Base-by-base conservation (phyloP, 1,139 yeast genomes). In the Yarrowia galli region DNA sequence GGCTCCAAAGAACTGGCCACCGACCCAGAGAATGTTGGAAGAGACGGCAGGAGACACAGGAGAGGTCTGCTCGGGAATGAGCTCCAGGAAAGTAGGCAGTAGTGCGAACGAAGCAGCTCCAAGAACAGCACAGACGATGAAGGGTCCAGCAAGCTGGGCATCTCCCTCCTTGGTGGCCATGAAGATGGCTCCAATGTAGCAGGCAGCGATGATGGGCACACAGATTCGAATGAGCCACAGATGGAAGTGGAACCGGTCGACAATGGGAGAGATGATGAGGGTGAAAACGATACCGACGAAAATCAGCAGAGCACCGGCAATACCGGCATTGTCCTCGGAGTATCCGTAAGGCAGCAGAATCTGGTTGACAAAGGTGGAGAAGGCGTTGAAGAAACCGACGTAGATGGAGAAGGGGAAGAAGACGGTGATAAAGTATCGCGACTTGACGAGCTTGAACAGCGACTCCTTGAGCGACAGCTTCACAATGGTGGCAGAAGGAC, bases 381-480 rank as follows among this genome's bases (percentile, higher is more conserved):
- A 77, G 18, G 80, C 75, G 68, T 78, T 78, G 73, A 78, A 78
- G 66, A 76, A 74, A n/a, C 79, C 80, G 36, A 78, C 80, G 64
- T 75, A 77, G 65, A 76, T 70, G 23, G 79, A 71, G 66, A 78
- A 78, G 73, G 76, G 71, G 67, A 69, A 28, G 38, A 75, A 70
- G 18, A 75, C 70, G 32, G 73, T 71, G 54, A 74, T 43, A 65
- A 75, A 78, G 22, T 68, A 68, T 12, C 65, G 46, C 60, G 70
- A 71, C 20, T 60, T 70, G 53, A 69, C 42, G 38, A 77, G 71
- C 32, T 51, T n/a, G 23, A 46, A 69, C 48, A 76, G 40, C 15
- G 79, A 74, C 40, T 72, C 73, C n/a, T 54, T 68, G 38, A 73
- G 70, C 7, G 74, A 67, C 36, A 77, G 70, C 68, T 76, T 76